Conservation (phyloP, 2,329 filamentous ascomycete species). For the Nothomitra cinnamomea region DNA sequence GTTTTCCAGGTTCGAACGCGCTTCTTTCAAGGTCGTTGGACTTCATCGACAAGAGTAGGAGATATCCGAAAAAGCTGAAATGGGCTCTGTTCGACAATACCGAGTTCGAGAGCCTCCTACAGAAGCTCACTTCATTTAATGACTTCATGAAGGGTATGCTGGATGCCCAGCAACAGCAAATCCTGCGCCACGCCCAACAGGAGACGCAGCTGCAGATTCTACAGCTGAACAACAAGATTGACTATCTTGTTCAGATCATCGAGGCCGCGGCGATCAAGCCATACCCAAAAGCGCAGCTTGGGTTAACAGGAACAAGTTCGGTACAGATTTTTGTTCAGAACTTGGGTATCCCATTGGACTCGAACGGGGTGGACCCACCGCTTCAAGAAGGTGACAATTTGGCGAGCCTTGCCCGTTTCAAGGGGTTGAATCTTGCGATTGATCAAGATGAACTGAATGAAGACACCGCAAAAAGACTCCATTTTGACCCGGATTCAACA, state of each 20-base stretch:
- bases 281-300: neutral
- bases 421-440: constrained; percentile 20
- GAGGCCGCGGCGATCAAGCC: constrained; percentile 10
- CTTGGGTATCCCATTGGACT: constrained; percentile 11
- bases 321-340: constrained; percentile 12
- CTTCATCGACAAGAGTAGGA: constrained; percentile 17
- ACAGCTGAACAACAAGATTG: constrained; percentile 20
- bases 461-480: constrained; percentile 14
- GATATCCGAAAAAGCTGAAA: constrained; percentile 11
- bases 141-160: constrained; percentile 21
- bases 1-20: constrained; percentile 5
- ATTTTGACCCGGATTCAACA: constrained; percentile 8
- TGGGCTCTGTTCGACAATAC: constrained; percentile 11
- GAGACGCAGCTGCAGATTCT: constrained; percentile 22
- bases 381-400: constrained; percentile 14
- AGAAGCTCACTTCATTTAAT: constrained; percentile 19
- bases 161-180: constrained; percentile 15
- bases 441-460: constrained; percentile 15
- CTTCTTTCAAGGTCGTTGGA: constrained; percentile 6
- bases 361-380: constrained; percentile 13
- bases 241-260: constrained; percentile 21
- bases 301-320: constrained; percentile 5
- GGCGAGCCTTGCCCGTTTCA: constrained; percentile 19
- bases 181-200: constrained; percentile 14
- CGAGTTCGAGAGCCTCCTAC: constrained; percentile 18